Evolutionary conservation across 1,284 basidiomycete genomes (phyloP).

Genomic region (Lentinula novae-zelandiae): DNA sequence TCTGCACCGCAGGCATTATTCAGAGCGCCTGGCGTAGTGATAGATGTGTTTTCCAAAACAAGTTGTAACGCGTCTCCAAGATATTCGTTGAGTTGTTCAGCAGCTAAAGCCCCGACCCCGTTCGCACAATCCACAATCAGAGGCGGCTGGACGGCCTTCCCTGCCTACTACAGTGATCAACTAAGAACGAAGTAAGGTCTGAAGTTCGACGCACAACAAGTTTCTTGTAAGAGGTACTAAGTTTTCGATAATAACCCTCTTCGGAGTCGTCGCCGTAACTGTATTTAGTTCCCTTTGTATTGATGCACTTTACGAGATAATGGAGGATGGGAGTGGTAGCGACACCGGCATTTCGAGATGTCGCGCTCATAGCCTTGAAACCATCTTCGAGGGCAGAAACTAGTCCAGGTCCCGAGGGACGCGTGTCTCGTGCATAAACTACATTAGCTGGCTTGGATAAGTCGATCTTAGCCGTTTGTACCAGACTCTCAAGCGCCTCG

Average conservation of each 20-base stretch:
- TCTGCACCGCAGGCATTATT: slow-evolving; percentile 94
- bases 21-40: slow-evolving; percentile 67
- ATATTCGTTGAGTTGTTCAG: slow-evolving; percentile 52
- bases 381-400: slow-evolving; percentile 84
- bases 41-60: slow-evolving; percentile 66
- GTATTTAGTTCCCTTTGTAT: slow-evolving; percentile 76
- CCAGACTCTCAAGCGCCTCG: slow-evolving; percentile 60
- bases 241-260: slow-evolving; percentile 86
- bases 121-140: slow-evolving; percentile 96
- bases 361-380: slow-evolving; percentile 65
- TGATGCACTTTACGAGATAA: slow-evolving; percentile 90
- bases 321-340: slow-evolving; percentile 96
- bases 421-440: slow-evolving; percentile 91
- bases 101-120: slow-evolving; percentile 85
- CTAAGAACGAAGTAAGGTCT: slow-evolving; percentile 8
- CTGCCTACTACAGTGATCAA: slow-evolving; percentile 38
- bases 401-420: slow-evolving; percentile 85
- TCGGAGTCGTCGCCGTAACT: slow-evolving; percentile 83
- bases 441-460: slow-evolving; percentile 75
- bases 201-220: slow-evolving; percentile 64
- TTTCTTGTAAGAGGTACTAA: slow-evolving; percentile 83
- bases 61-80: slow-evolving; percentile 56
- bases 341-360: slow-evolving; percentile 72
- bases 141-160: slow-evolving; percentile 55
- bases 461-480: slow-evolving; percentile 74